Evolutionary conservation across 2,329 filamentous ascomycete species (phyloP).

Genomic region (Exophiala mesophila): DNA sequence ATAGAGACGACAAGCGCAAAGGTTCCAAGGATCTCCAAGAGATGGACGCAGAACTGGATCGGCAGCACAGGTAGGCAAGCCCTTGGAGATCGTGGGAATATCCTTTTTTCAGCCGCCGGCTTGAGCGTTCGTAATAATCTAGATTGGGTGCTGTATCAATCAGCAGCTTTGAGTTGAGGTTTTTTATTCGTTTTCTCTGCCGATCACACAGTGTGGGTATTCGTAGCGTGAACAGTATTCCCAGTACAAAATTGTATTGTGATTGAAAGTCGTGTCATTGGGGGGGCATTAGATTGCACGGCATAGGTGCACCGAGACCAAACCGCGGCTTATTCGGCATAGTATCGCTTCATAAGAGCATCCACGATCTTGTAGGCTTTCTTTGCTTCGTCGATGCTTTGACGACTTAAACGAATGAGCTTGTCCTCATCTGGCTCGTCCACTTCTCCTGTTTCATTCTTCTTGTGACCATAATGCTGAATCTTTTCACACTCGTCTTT

Average conservation of each 20-base stretch:
- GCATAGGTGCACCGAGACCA: not conserved
- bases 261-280: slow-evolving; percentile 7
- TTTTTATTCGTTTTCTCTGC: too few relatives aligned
- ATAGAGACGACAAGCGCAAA: too few relatives aligned
- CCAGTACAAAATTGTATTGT: not conserved
- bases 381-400: slow-evolving; percentile 67
- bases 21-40: too few relatives aligned
- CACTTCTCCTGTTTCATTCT: slow-evolving; percentile 68
- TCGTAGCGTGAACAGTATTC: too few relatives aligned
- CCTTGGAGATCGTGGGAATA: too few relatives aligned
- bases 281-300: not conserved
- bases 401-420: slow-evolving; percentile 65
- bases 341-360: slow-evolving; percentile 66
- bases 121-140: too few relatives aligned
- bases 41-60: too few relatives aligned
- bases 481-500: slow-evolving; percentile 95
- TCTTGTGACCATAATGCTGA: slow-evolving; percentile 80
- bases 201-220: too few relatives aligned
- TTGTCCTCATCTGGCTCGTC: slow-evolving; percentile 62
- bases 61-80: too few relatives aligned
- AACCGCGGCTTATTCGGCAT: slow-evolving; percentile 41
- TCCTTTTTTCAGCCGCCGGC: too few relatives aligned
- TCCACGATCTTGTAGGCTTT: slow-evolving; percentile 71
- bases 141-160: too few relatives aligned
- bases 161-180: too few relatives aligned